Percentiles rank a stretch among this genome's conserved stretches.
Evolutionary conservation across 1,284 basidiomycete genomes (phyloP).

Genomic region (Earliella scabrosa): DNA sequence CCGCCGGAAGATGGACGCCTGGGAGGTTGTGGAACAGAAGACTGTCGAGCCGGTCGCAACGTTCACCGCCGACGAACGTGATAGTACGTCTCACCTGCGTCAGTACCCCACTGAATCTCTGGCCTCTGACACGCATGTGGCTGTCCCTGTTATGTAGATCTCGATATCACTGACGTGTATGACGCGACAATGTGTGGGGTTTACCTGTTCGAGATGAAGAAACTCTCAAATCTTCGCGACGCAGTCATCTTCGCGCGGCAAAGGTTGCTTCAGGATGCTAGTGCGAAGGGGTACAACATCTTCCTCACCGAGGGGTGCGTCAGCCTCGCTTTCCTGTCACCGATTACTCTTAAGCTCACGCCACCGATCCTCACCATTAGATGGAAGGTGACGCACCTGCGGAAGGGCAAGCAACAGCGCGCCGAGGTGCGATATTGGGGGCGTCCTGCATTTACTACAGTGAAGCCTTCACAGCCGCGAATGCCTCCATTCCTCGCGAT

Average conservation of each 20-base stretch:
- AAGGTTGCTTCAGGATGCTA: constrained; percentile 60
- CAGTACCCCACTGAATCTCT: background rate
- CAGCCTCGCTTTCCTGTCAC: background rate
- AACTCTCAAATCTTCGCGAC: constrained; percentile 45
- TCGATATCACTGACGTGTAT: constrained; percentile 59
- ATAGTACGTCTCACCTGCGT: constrained; percentile 45
- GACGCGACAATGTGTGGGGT: constrained; percentile 57
- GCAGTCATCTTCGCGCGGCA: constrained; percentile 67
- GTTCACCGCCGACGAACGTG: constrained; percentile 53
- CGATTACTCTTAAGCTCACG: background rate
- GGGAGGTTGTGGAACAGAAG: constrained; percentile 77
- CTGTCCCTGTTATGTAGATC: constrained; percentile 43
- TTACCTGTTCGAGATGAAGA: constrained; percentile 59
- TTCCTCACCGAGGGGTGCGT: constrained; percentile 70
- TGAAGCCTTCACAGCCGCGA: constrained; percentile 46
- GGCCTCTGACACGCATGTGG: too few relatives aligned
- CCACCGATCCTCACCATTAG: constrained; percentile 40
- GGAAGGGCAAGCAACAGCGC: constrained; percentile 62
- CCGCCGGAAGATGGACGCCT: constrained; percentile 59
- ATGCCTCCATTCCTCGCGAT: constrained; percentile 72
- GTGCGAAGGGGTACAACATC: constrained; percentile 62
- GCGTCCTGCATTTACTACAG: constrained; percentile 60
- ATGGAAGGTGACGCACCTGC: constrained; percentile 69
- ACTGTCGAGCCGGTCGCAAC: constrained; percentile 65
- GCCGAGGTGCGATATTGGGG: constrained; percentile 72